Evolutionary conservation across 2,329 filamentous ascomycete genomes (phyloP).

Genomic region (Talaromyces atroroseus): DNA sequence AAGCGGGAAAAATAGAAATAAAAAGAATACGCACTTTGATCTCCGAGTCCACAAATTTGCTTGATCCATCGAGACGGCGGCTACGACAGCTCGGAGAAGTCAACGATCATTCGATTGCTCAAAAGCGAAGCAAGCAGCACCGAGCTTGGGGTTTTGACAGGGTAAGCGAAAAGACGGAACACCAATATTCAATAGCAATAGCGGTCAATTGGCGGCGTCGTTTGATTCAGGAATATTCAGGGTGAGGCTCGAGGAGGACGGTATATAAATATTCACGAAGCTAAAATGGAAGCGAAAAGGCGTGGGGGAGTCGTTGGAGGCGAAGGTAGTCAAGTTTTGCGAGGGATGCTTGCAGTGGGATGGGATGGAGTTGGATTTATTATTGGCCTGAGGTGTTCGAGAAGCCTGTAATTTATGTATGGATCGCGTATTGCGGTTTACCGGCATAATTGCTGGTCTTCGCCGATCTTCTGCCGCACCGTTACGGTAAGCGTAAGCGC

Average conservation of each 20-base stretch:
- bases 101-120: constrained; percentile 32
- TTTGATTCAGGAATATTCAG: background rate
- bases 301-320: background rate
- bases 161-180: constrained; percentile 8
- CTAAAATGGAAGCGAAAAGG: background rate
- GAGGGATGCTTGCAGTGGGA: background rate
- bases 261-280: background rate
- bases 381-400: background rate
- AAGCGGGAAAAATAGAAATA: constrained; percentile 1
- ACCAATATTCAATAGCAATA: background rate
- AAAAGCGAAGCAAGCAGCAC: constrained; percentile 11
- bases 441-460: background rate
- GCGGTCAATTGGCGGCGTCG: constrained; percentile 3
- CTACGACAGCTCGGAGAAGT: constrained; percentile 30
- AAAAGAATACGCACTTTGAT: constrained; percentile 39
- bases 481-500: background rate
- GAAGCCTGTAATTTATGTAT: background rate
- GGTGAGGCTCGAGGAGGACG: background rate
- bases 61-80: constrained; percentile 43
- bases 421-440: background rate
- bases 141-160: constrained; percentile 3
- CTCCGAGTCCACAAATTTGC: constrained; percentile 47
- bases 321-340: background rate
- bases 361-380: background rate
- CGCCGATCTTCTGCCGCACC: background rate